Base-by-base conservation (phyloP, 2,329 filamentous ascomycete species). In the Penicillium hesseltinei region DNA sequence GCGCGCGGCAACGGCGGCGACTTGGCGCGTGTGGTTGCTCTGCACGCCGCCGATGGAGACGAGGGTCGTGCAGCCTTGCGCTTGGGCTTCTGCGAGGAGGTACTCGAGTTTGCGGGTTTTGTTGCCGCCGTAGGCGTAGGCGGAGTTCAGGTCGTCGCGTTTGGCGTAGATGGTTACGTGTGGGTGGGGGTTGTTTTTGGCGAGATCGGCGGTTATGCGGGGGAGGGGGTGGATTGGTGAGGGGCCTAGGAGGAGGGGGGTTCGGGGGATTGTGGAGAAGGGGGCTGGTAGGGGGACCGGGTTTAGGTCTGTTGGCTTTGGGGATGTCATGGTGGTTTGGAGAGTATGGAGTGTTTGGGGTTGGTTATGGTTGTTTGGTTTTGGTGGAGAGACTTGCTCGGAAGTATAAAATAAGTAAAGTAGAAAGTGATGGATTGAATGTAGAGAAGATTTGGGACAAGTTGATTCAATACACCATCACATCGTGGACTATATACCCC, bases 101-200 rank as follows among this genome's bases (percentile, higher is more conserved):
- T 89, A 89, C 78, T 90, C 87, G 2, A 89, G 79, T 72, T 89
- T 89, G 57, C 87, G 80, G 31, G 82, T 84, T 74, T 89, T 89
- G 77, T 89, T 89, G 52, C 86, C 87, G 38, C 87, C 87, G 66
- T 81, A 88, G 3, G 86, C 86, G 19, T 88, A 80, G 0, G 82
- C 84, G 2, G 85, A 88, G 74, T 88, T 88, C 68, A 85, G 84
- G 74, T 90, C 88, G 63, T 90, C 88, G 50, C 88, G 82, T 74
- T 90, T 90, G 52, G 88, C 87, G 69, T 85, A 90, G 61, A 90
- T 81, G 21, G 80, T 78, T 40, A 88, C 83, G 64, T 81, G 81
- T 31, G 81, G 52, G 21, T 58, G 50, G 10, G 56, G 40, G 36
- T 48, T 57, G 36, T 59, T 25, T 21, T 43, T 81, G 48, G 83